Evolutionary conservation across 1,284 basidiomycete species (phyloP), one percentile per base, ranked within the genome.

Genomic region (Tausonia pullulans): DNA sequence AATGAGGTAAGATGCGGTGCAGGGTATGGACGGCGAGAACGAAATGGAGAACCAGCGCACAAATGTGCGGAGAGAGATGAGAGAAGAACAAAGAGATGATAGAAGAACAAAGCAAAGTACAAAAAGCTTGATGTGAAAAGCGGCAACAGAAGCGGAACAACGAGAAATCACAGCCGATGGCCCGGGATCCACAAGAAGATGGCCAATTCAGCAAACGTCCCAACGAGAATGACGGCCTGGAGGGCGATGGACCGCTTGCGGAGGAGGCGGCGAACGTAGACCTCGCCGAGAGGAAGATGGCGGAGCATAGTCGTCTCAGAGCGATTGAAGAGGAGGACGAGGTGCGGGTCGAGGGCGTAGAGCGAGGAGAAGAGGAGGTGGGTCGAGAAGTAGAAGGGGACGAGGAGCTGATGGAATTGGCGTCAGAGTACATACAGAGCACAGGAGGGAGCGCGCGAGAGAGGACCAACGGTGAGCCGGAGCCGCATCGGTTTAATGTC

Each of bases 311-410:
- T 74, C n/a, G 76, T 77, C 61, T 78, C 72, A 58, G 79, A 74
- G 70, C 71, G 73, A 49, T 73, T 71, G 54, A 77, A 69, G 14
- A 79, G 51, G 40, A 66, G 66, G 10, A 76, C 78, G 56, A 81
- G 71, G 70, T 97, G 79, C 3, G 95, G 95, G 75, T 97, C 94
- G 63, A 98, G 85, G 75, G 95, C 91, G 78, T 98, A 98, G 76
- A 94, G 90, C 73, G 96, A 90, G 39, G 92, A 90, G 65, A 97
- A 82, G 67, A 98, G 83, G 78, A 90, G 87, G 69, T 95, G 84
- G 71, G 90, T 80, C 60, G 94, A 90, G 70, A 98, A 76, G n/a
- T 87, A 81, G 76, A 96, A 98, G 0, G 95, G 95, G 46, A 98
- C 82, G 78, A 98, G 94, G 70, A 95, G 84, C 92, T 94, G 72